Evolutionary conservation across 2,329 filamentous ascomycete genomes (phyloP), one percentile per base, ranked within the genome.

Genomic region (Akanthomyces uredinophilus): DNA sequence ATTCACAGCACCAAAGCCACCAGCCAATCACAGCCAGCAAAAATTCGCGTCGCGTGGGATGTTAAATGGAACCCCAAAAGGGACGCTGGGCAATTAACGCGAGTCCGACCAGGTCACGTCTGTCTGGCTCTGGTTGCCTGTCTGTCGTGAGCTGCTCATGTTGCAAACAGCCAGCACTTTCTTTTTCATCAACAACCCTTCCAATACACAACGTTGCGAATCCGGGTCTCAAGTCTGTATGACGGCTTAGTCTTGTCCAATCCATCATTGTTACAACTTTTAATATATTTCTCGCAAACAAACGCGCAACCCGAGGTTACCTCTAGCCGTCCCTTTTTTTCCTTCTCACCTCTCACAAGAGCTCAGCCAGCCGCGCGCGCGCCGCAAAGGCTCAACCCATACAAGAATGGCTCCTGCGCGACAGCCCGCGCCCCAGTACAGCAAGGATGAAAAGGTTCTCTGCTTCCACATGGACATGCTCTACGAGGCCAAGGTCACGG

Each of bases 401-500:
- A 6, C 44, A 5, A 14, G 8, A 32, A 79, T 79, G 77, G 73
- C 77, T 67, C 77, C 77, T 58, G 67, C 77, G 60, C 76, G 77
- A 63, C 75, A 74, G 73, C 79, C 66, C 72, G 72, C 67, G 46
- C 77, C 82, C 59, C 80, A 81, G 54, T 83, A 80, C 72, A 77
- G 74, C 70, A 92, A 93, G 82, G 92, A 98, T 72, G 95, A 99
- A 80, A 92, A 90, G 72, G 92, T 96, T 43, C 86, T 98, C 37
- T 99, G 95, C 79, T 98, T 98, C 73, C 95, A 99, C 74, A 91
- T 94, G 78, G 93, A 98, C 71, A 87, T 98, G 77, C 86, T 99
- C 57, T 99, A 99, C 73, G 95, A 99, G 77, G 95, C 95, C 67
- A 98, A 98, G 78, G 88, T 99, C 58, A 85, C 96, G 66, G 93